Evolutionary conservation across 345 rosid species (phyloP), one percentile per base, ranked within the genome.

Genomic region (Pseudoturritis turrita): DNA sequence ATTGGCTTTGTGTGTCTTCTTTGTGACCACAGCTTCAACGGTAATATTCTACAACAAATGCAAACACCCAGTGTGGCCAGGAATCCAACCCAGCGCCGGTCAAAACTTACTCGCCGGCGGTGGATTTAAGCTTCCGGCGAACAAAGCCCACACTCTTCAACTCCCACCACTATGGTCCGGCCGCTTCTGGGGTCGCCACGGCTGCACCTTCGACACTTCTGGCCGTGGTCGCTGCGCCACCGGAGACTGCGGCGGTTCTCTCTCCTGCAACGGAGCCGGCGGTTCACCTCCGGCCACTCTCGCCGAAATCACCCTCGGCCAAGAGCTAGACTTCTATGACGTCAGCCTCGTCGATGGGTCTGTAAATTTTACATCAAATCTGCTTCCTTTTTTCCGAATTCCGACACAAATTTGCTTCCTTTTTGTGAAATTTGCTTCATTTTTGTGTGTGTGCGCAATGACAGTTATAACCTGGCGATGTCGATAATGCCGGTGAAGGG

Each of bases 151-250:
- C 85, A 44, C 90, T 35, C 65, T 91, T 29, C 79, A 57, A 3
- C 85, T 95, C 52, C 99, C 96, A 0, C 54, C 96, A 0, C 89
- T 91, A 11, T 95, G 97, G 99, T 89, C 97, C 0, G 96, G 99
- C 50, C 97, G 99, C 10, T 86, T 95, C 78, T 91, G 97, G 96
- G 99, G 97, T 36, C 90, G 97, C 29, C 97, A 91, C 47, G 95
- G 93, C 59, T 94, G 99, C 81, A 52, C 84, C 58, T 94, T 94
- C 45, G 96, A 89, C 72, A 67, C 66, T 17, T 53, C 85, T 0
- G 97, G 96, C 10, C 86, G 83, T 4, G 97, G 98, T 37, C 83
- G 77, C 10, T 94, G 98, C 31, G 83, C 95, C 40, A 94, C 97
- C 0, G 97, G 98, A 0, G 98, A 94, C 71, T 94, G 97, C 53